phyloP scores from a whole-genome alignment of 2,329 filamentous ascomycete genomes.

The Orbilia brochopaga region DNA sequence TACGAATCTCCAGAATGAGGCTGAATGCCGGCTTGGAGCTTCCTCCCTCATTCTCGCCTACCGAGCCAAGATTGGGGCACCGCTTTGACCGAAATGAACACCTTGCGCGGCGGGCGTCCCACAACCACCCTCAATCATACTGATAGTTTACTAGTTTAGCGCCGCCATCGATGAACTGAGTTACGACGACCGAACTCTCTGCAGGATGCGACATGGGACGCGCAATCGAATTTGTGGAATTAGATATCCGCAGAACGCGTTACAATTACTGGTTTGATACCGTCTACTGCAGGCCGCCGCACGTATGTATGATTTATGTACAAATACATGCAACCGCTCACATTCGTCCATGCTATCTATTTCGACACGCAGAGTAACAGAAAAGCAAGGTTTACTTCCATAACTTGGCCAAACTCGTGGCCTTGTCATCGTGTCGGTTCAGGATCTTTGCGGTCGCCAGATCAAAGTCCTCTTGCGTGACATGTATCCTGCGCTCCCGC shows the following conservation, averaged over 20 bases:
- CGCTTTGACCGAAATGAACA: conserved; percentile 45
- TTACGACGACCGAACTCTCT: background rate
- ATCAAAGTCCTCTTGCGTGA: conserved; percentile 99
- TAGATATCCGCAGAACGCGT: background rate
- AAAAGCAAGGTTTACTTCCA: conserved; percentile 68
- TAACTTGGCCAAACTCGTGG: conserved; percentile 85
- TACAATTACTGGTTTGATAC: conserved; percentile 10
- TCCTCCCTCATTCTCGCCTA: conserved; percentile 22
- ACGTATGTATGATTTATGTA: conserved; percentile 37
- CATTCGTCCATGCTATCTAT: conserved; percentile 7
- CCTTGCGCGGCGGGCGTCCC: conserved; percentile 19
- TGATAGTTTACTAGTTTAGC: no score
- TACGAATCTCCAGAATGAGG: conserved; percentile 36
- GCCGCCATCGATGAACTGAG: background rate
- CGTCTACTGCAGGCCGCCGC: conserved; percentile 14
- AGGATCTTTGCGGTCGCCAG: conserved; percentile 97
- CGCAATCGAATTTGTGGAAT: background rate
- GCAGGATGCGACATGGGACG: no score
- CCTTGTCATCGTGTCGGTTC: conserved; percentile 99
- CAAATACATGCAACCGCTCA: conserved; percentile 32
- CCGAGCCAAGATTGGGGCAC: conserved; percentile 47
- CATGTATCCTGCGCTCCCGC: conserved; percentile 91
- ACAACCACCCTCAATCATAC: conserved; percentile 15
- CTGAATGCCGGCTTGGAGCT: conserved; percentile 39
- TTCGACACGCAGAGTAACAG: background rate